Evolutionary conservation across 805 yeast genomes (phyloP).

Genomic region (Lachancea fermentati): DNA sequence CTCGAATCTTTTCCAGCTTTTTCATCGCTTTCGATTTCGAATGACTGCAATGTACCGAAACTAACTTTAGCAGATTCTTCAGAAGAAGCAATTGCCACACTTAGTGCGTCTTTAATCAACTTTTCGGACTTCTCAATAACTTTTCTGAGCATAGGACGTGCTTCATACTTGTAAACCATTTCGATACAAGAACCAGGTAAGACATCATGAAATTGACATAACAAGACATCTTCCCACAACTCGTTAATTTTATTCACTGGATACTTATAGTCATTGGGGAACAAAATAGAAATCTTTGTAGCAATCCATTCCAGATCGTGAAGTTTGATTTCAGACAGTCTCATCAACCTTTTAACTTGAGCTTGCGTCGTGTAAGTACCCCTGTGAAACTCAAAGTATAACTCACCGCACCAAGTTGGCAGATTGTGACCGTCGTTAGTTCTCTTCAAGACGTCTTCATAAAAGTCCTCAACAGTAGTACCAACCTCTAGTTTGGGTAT

Average conservation of each 20-base stretch:
- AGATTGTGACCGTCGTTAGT: conserved; percentile 62
- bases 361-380: conserved; percentile 97
- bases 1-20: neutral
- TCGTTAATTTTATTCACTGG: conserved; percentile 63
- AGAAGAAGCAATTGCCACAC: conserved; percentile 30
- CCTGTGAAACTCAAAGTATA: conserved; percentile 91
- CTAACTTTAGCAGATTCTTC: neutral
- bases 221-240: conserved; percentile 82
- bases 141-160: conserved; percentile 64
- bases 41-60: conserved; percentile 1
- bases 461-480: conserved; percentile 67
- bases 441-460: conserved; percentile 52
- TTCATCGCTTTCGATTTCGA: neutral
- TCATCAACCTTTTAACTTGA: conserved; percentile 71
- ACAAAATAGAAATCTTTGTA: conserved; percentile 56
- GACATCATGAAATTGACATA: conserved; percentile 97
- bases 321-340: conserved; percentile 66
- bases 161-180: conserved; percentile 85
- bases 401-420: conserved; percentile 90
- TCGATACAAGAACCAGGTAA: conserved; percentile 95
- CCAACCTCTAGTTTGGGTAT: conserved; percentile 83
- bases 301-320: conserved; percentile 86
- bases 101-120: conserved; percentile 47
- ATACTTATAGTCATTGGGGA: conserved; percentile 51
- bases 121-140: conserved; percentile 49